Evolutionary conservation across 768 basidiomycete genomes (phyloP), one percentile per base, ranked within the genome.

Genomic region (Infundibulicybe gibba): DNA sequence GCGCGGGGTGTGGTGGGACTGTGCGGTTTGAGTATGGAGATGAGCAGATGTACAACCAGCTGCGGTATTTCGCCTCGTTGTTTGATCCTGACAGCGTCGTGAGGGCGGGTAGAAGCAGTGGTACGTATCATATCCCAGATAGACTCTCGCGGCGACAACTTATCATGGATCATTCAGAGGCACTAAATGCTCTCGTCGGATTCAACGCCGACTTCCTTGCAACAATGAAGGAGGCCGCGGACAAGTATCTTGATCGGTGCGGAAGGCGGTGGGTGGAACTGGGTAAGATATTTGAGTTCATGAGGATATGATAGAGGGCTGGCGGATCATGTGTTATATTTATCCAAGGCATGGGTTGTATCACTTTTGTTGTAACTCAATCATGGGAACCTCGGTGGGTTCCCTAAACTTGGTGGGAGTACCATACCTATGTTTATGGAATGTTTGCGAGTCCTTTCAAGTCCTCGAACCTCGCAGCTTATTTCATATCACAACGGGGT

Each of bases 191-290:
- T 1, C 64, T 90, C 15, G 68, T 74, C 2, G 56, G 48, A 0
- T 68, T 70, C 25, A 87, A 94, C 58, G 45, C 54, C 5, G 60
- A 49, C 0, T 70, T 84, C 16, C 69, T 97, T 16, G 49, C 62
- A 2, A 58, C 61, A 5, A 75, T 97, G 67, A 62, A 64, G 0
- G 62, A 56, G 0, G 80, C 82, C 14, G 85, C 90, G 0, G 74
- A 89, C 48, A 85, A 81, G 59, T 90, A 97, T 60, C 74, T 97
- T n/a, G 75, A 90, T 51, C 81, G 84, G 60, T 93, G 86, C 64
- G 94, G 90, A 32, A 75, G 94, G 52, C 79, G 91, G 48, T 98
- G 90, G 86, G 90, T 99, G 14, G 83, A 90, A 54, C 75, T 99
- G 54, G 70, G 74, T 32, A 59, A 72, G 3, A 68, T 99, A 44